Base-by-base conservation (phyloP, 2,329 filamentous ascomycete genomes). In the Diaporthe destruens region DNA sequence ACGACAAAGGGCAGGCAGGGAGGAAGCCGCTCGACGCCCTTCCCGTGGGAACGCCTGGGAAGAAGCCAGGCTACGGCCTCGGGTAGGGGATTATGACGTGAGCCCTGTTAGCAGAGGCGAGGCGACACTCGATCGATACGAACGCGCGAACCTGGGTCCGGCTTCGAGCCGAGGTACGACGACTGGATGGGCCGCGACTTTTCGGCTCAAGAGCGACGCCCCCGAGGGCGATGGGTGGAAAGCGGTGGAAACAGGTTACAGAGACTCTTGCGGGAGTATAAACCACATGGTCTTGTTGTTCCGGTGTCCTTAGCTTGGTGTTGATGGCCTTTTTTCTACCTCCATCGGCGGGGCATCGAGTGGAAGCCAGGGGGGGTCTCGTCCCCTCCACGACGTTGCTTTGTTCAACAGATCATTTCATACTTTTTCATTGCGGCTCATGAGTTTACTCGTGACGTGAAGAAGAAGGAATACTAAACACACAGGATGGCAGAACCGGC, bases 291-390 rank as follows among this genome's bases (percentile, higher is more conserved):
- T 32, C 47, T 66, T 66, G 61, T 66, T 51, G 49, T 14, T 66
- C 61, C 47, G 61, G 29, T 39, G 47, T n/a, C 47, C 8, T 32
- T 5, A 39, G 44, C 7, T n/a, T 16, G 32, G 20, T 66, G 61
- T 29, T 66, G 7, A 39, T n/a, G 61, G 61, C 53, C 61, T 53
- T 66, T 66, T 66, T 39, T 53, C 61, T 66, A 32, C 47, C 61
- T 66, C 14, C 61, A 20, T 66, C 25, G 47, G 61, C 11, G n/a
- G 59, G 59, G 61, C 12, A n/a, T 36, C n/a, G 32, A 23, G 7
- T 66, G 61, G 61, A 66, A 66, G 61, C 61, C 59, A 23, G 47
- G 39, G 5, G 32, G 61, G 44, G 39, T 42, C 14, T 29, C 32
- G 23, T 18, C 4, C 29, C 47, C 32, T 29, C 47, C 61, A 53